Evolutionary conservation across 805 yeast genomes (phyloP).

Genomic region (Yarrowia sp.): DNA sequence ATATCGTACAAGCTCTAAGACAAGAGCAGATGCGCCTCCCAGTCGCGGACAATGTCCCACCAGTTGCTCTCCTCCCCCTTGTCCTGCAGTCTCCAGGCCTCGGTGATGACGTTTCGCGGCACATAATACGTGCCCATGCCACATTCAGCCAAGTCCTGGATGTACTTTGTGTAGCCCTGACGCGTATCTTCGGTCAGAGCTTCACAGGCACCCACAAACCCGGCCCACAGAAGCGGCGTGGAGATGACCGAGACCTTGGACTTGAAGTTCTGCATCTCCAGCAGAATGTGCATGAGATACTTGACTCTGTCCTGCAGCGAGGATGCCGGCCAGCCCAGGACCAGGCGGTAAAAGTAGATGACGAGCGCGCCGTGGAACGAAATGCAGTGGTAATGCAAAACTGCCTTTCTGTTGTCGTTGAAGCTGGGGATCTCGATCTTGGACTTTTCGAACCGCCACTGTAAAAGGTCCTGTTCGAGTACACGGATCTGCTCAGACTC

Average conservation of each 20-base stretch:
- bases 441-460: conserved; percentile 62
- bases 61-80: conserved; percentile 61
- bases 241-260: conserved; percentile 51
- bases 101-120: conserved; percentile 78
- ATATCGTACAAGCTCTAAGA: conserved; percentile 10
- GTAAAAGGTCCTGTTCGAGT: conserved; percentile 51
- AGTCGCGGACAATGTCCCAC: conserved; percentile 75
- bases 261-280: conserved; percentile 58
- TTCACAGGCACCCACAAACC: conserved; percentile 83
- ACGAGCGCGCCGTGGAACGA: conserved; percentile 72
- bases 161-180: conserved; percentile 67
- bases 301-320: conserved; percentile 62
- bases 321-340: conserved; percentile 53
- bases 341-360: conserved; percentile 68
- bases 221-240: conserved; percentile 84
- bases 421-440: conserved; percentile 31
- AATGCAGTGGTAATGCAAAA: conserved; percentile 73
- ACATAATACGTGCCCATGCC: conserved; percentile 84
- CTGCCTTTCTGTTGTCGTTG: conserved; percentile 49
- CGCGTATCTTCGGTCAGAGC: conserved; percentile 53
- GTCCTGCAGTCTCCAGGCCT: conserved; percentile 76
- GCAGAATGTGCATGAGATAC: conserved; percentile 60
- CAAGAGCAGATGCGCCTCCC: conserved; percentile 84
- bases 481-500: conserved; percentile 38
- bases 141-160: conserved; percentile 45